These are phyloP conservation scores for Aspergillus taichungensis DNA, from an alignment of 495 filamentous ascomycete species.

Conservation along the genomic window DNA sequence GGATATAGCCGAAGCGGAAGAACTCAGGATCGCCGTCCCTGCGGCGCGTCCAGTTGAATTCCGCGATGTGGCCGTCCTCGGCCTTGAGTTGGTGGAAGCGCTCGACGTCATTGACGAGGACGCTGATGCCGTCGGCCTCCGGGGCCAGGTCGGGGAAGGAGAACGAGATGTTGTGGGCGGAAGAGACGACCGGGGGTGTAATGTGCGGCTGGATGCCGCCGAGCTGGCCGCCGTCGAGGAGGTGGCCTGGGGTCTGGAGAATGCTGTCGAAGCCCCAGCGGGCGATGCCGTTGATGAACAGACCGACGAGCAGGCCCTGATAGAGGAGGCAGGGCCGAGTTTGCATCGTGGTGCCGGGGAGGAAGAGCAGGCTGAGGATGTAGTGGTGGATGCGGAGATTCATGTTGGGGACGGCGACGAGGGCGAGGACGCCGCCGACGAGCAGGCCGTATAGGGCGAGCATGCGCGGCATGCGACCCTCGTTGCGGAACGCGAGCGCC, in stretches of 20 bases:
- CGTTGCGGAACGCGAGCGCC: constrained; percentile 56
- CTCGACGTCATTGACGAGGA: constrained; percentile 53
- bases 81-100: constrained; percentile 37
- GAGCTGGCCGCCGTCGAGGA: constrained; percentile 42
- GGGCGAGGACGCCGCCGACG: constrained; percentile 28
- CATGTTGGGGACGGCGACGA: constrained; percentile 47
- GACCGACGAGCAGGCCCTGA: constrained; percentile 52
- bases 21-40: constrained; percentile 52
- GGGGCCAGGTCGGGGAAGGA: constrained; percentile 27
- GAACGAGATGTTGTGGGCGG: constrained; percentile 38
- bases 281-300: constrained; percentile 58
- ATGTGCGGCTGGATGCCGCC: constrained; percentile 40
- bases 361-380: constrained; percentile 50
- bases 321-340: constrained; percentile 49
- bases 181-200: constrained; percentile 19
- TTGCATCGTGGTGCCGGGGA: constrained; percentile 49
- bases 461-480: constrained; percentile 53
- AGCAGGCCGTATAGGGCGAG: constrained; percentile 58
- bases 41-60: constrained; percentile 38
- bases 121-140: constrained; percentile 45
- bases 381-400: constrained; percentile 60
- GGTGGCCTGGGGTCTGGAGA: constrained; percentile 45
- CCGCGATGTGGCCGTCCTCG: constrained; percentile 27
- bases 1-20: constrained; percentile 73
- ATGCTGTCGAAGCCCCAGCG: constrained; percentile 58